Evolutionary conservation across 768 basidiomycete species (phyloP), one percentile per base, ranked within the genome.

Genomic region (Suillus spraguei): DNA sequence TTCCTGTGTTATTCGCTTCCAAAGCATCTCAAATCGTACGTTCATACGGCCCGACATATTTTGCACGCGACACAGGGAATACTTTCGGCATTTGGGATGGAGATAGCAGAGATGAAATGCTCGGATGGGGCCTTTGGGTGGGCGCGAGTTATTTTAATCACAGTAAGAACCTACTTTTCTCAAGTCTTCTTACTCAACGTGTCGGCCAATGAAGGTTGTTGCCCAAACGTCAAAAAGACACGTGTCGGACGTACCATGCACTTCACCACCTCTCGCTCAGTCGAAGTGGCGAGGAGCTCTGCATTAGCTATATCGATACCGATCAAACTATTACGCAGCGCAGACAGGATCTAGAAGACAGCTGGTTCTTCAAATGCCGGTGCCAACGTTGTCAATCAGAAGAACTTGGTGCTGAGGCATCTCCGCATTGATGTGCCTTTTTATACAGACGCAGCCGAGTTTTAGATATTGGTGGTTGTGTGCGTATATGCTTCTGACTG

Each of bases 61-160:
- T 89, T 20, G 80, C 80, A 17, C 81, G 88, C 14, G 87, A 89
- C 64, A 81, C 83, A 28, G 87, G 88, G 24, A 90, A 90, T 65
- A 81, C 85, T 9, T 90, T 90, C 64, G 89, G 88, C 17, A 82
- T 90, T 53, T 90, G 85, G 85, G 87, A 89, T 64, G 70, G 82
- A 71, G 75, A 78, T 73, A 36, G 72, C 72, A 61, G 74, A 76
- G 64, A 76, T 56, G 86, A 87, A 72, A 85, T 88, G 87, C 70
- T 89, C 22, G 88, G 88, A 28, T 90, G 86, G 83, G 85, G 82
- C 5, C 78, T 88, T 65, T 89, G 86, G 72, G 72, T 82, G 7
- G 81, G 80, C 56, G 86, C 82, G 1, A 87, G 87, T 22, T 88
- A 85, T 73, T 90, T 89, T 69, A 90, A 90, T 66, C 88, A 90